Evolutionary conservation across 345 rosid genomes (phyloP).

Genomic region (Eucalyptus brandiana): DNA sequence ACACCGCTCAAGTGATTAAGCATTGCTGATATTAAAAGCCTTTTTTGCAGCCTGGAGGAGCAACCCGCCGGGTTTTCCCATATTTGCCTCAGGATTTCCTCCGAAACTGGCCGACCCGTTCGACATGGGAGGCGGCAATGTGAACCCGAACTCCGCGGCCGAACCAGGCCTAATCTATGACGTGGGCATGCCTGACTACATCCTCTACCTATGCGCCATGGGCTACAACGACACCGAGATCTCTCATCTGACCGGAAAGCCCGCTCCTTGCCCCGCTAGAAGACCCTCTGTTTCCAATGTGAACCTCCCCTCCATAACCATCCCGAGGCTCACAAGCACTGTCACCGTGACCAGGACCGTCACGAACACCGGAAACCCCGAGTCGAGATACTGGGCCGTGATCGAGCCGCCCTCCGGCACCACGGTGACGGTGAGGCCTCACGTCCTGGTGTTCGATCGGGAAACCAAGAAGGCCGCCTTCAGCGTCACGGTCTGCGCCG

Average conservation of each 20-base stretch:
- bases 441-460: conserved; percentile 10
- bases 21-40: background rate
- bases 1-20: background rate
- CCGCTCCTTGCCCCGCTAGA: conserved; percentile 3
- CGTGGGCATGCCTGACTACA: conserved; percentile 30
- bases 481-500: conserved; percentile 7
- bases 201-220: conserved; percentile 47
- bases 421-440: conserved; percentile 11
- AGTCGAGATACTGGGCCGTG: conserved; percentile 21
- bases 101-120: conserved; percentile 47
- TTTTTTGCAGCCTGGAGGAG: conserved; percentile 19
- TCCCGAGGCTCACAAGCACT: conserved; percentile 27
- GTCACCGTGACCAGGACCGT: conserved; percentile 31
- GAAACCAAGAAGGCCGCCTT: conserved; percentile 4
- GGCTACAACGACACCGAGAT: conserved; percentile 30
- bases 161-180: conserved; percentile 66
- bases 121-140: conserved; percentile 57
- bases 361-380: conserved; percentile 38
- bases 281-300: conserved; percentile 23
- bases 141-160: conserved; percentile 35
- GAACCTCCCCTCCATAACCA: conserved; percentile 57
- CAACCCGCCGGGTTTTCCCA: conserved; percentile 26
- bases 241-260: conserved; percentile 10
- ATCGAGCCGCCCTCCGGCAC: conserved; percentile 34
- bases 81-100: conserved; percentile 44